A percentile compares a stretch with the other conserved stretches of the same genome.
These are phyloP conservation scores for Perkinsus chesapeaki DNA, from an alignment of 169 alveolate species.

Conservation along the genomic window DNA sequence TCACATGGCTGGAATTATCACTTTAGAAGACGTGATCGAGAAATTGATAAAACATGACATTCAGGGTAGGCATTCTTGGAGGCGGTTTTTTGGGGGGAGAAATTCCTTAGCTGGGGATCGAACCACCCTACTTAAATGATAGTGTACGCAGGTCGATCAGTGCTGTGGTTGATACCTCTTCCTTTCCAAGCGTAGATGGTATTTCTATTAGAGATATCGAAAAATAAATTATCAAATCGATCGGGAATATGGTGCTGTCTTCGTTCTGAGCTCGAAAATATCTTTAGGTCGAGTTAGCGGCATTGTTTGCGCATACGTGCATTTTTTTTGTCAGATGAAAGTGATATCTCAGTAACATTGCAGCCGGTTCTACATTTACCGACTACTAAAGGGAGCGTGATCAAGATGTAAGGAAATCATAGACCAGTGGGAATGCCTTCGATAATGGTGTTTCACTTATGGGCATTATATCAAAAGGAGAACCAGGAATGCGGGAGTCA, in stretches of 20 bases:
- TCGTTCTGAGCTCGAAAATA: neutral
- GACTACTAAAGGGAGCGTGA: neutral
- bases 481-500: neutral
- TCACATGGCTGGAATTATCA: conserved; percentile 14
- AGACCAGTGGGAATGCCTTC: neutral
- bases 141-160: too few species aligned
- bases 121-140: neutral
- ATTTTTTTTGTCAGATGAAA: neutral
- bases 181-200: neutral
- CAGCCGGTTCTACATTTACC: neutral
- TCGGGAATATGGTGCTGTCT: too few species aligned
- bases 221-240: too few species aligned
- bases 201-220: neutral
- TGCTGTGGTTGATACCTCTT: too few species aligned
- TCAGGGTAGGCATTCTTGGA: neutral
- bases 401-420: neutral
- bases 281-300: neutral
- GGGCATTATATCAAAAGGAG: neutral
- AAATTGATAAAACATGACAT: conserved; percentile 2
- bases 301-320: neutral
- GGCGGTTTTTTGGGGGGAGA: too few species aligned
- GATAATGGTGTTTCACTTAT: neutral
- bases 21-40: conserved; percentile 14
- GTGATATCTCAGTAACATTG: neutral
- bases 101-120: neutral